Conservation (phyloP, 306 rosid species). For the Prinsepia uniflora region DNA sequence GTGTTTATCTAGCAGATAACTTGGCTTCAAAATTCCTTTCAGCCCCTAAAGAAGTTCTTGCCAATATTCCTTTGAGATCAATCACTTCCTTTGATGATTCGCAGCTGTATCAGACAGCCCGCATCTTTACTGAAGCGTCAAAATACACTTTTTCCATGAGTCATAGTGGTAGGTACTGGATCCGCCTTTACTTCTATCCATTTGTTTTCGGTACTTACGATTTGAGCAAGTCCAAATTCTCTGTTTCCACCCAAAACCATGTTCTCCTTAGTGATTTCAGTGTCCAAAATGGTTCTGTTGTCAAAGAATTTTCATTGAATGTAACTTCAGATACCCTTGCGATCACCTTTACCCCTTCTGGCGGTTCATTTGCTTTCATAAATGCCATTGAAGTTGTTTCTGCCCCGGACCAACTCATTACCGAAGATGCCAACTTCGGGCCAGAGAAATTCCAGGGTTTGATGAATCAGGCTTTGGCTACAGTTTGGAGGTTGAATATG, state of each 20-base stretch:
- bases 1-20: conserved; percentile 57
- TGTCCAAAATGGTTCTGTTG: conserved; percentile 33
- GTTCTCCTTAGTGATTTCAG: conserved; percentile 55
- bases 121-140: conserved; percentile 62
- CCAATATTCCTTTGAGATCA: conserved; percentile 36
- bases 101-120: conserved; percentile 58
- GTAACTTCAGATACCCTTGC: conserved; percentile 48
- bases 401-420: conserved; percentile 55
- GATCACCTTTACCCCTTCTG: conserved; percentile 48
- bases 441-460: conserved; percentile 36
- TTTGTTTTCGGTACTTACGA: conserved; percentile 38
- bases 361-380: conserved; percentile 53
- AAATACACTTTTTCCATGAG: conserved; percentile 55
- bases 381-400: conserved; percentile 86
- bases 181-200: conserved; percentile 81
- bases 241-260: conserved; percentile 45
- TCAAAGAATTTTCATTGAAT: conserved; percentile 65
- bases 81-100: conserved; percentile 37
- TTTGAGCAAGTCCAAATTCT: conserved; percentile 52
- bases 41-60: conserved; percentile 54
- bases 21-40: conserved; percentile 53
- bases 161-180: conserved; percentile 75
- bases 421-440: conserved; percentile 32
- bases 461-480: conserved; percentile 51
- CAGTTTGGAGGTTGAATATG: conserved; percentile 86